Conservation (phyloP, 371 early-diverging fungal species). For the Chytridiales sp. region DNA sequence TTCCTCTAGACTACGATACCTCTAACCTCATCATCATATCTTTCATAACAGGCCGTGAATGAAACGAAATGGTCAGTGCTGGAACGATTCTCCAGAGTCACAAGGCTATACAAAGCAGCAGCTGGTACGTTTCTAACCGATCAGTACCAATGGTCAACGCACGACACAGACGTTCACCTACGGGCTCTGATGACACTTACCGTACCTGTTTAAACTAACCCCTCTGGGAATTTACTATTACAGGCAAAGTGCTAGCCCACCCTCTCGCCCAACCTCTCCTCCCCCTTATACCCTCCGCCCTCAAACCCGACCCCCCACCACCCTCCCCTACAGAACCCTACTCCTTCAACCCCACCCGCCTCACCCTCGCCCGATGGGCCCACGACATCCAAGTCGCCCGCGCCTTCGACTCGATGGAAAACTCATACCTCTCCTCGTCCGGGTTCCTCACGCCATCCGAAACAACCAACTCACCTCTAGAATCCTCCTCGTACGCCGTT, state of each 20-base stretch:
- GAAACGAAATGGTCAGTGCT: constrained; percentile 25
- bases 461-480: too few relatives aligned
- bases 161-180: too few relatives aligned
- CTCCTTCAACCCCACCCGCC: constrained; percentile 28
- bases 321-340: constrained; percentile 5
- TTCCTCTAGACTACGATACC: too few relatives aligned
- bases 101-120: constrained; percentile 11
- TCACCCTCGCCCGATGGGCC: constrained; percentile 33
- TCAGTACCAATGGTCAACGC: too few relatives aligned
- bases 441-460: too few relatives aligned
- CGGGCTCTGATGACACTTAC: too few relatives aligned
- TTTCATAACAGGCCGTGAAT: too few relatives aligned
- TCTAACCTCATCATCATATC: too few relatives aligned
- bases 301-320: background rate
- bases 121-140: background rate
- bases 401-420: background rate
- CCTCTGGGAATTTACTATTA: too few relatives aligned
- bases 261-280: constrained; percentile 20
- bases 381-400: constrained; percentile 32
- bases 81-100: constrained; percentile 31
- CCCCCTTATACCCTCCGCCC: constrained; percentile 13
- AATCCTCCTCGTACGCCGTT: too few relatives aligned
- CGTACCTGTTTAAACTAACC: constrained; percentile 7
- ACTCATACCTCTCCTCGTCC: background rate
- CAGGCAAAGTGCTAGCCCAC: constrained; percentile 16